phyloP scores from a whole-genome alignment of 139 green algal genomes.

The Auxenochlorella pyrenoidosa region DNA sequence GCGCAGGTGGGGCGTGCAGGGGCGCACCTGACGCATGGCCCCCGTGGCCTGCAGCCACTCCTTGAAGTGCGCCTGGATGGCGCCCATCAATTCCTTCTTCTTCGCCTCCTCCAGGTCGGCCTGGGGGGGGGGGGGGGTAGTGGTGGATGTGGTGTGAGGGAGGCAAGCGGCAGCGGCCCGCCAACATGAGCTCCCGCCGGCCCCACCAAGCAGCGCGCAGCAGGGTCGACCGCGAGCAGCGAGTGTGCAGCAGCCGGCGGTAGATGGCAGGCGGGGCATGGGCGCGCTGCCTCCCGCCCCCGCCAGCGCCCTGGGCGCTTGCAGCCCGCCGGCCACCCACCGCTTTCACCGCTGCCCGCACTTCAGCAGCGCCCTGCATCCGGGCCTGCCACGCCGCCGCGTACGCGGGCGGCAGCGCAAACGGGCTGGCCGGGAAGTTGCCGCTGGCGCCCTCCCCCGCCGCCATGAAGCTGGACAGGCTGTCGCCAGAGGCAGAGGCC shows the following conservation, averaged over 20 bases:
- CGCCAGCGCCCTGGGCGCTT: too few relatives aligned
- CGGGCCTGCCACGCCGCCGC: constrained; percentile 79
- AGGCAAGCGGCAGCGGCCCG: neutral
- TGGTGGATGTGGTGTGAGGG: neutral
- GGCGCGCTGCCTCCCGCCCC: too few relatives aligned
- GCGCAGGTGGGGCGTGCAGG: too few relatives aligned
- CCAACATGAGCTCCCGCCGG: too few relatives aligned
- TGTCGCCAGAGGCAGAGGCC: constrained; percentile 8
- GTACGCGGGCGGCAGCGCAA: constrained; percentile 85
- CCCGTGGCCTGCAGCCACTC: constrained; percentile 83
- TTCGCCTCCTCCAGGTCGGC: constrained; percentile 67
- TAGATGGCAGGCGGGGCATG: too few relatives aligned
- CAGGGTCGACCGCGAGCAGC: too few relatives aligned
- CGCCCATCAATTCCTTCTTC: constrained; percentile 82
- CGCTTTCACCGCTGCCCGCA: constrained; percentile 74
- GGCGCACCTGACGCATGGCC: constrained; percentile 72
- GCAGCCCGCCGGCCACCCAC: neutral
- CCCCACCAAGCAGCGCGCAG: too few relatives aligned
- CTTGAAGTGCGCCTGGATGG: constrained; percentile 91
- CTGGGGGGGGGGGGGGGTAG: neutral
- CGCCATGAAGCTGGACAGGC: constrained; percentile 29
- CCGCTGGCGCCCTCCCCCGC: constrained; percentile 14
- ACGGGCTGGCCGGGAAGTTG: constrained; percentile 60
- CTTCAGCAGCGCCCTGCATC: constrained; percentile 74
- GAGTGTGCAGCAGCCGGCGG: too few relatives aligned